Base-by-base conservation (phyloP, 2,329 filamentous ascomycete species). In the Dactylellina drechsleri region DNA sequence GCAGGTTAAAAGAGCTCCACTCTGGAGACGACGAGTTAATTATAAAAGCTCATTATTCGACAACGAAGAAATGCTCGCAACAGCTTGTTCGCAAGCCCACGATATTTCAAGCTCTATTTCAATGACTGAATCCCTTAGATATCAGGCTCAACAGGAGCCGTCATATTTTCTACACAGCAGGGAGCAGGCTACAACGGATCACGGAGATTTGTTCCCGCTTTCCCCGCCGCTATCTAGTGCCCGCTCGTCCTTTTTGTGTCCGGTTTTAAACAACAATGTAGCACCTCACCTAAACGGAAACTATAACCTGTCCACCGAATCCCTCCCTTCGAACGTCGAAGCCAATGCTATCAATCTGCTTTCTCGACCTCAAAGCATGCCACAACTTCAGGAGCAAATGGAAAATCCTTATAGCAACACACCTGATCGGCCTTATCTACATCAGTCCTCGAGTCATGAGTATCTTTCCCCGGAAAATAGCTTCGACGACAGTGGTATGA, bases 161-260 rank as follows among this genome's bases (percentile, higher is more conserved):
- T 64, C 71, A 16, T 67, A 75, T 60, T 75, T 75, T 58, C 45
- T 68, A 54, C 64, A 75, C 57, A 68, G 40, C 64, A 75, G 64
- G 64, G 64, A 75, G 58, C 71, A 59, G 45, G 36, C 62, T 64
- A 64, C 64, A 62, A 56, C 64, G 54, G 71, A 75, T 59, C 71
- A 68, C 59, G 71, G 71, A 65, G 71, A 68, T 64, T 68, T 75
- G 58, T 67, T 75, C 71, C 71, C 71, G 71, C 71, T 75, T 65
- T 75, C 71, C 71, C 71, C 71, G 71, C 71, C 71, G 60, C 53
- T 75, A 65, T 75, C 71, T 75, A 75, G 71, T 75, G 71, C 64
- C 71, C 71, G 71, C 64, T 68, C 64, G 64, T 68, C 64, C 64
- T 75, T 75, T 68, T 75, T 75, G 71, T 75, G 59, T 67, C 64